phyloP scores from a whole-genome alignment of 208 protist genomes.

The Leishmania tropica region DNA sequence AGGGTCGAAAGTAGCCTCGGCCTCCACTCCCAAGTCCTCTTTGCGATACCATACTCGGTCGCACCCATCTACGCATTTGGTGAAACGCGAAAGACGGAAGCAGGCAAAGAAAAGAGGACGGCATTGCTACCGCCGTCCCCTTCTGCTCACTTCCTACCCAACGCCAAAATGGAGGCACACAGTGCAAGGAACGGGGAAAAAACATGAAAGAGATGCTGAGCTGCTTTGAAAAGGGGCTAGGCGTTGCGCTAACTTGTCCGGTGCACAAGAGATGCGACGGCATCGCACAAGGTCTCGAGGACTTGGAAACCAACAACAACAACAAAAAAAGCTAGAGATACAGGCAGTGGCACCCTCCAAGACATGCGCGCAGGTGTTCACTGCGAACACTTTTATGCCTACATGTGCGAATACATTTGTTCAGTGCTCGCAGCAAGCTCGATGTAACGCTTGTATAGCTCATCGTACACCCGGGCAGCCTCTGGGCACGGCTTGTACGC shows the following conservation, averaged over 20 bases:
- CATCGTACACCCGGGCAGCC: constrained; percentile 32
- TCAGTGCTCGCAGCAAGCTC: constrained; percentile 38
- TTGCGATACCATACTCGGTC: neutral
- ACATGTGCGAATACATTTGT: constrained; percentile 46
- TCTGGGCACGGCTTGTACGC: constrained; percentile 37
- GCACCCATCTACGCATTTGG: neutral
- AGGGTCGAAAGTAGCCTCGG: neutral
- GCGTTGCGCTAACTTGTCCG: neutral
- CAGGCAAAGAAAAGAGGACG: constrained; percentile 11
- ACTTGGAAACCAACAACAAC: neutral
- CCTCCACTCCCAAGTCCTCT: neutral
- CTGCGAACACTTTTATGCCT: neutral
- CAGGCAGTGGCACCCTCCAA: neutral
- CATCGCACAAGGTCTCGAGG: neutral
- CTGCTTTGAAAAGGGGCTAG: neutral
- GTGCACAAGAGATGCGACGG: neutral
- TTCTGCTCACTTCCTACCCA: neutral
- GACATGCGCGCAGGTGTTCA: neutral
- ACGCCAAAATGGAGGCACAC: neutral
- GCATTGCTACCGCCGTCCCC: neutral
- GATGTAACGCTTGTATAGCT: constrained; percentile 42
- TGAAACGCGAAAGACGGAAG: neutral
- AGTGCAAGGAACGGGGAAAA: neutral
- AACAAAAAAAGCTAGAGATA: neutral
- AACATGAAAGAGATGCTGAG: neutral